A percentile compares a stretch with the other conserved stretches of the same genome.
phyloP scores from a whole-genome alignment of 768 basidiomycete genomes.

The Tricholoma hemisulphureum region DNA sequence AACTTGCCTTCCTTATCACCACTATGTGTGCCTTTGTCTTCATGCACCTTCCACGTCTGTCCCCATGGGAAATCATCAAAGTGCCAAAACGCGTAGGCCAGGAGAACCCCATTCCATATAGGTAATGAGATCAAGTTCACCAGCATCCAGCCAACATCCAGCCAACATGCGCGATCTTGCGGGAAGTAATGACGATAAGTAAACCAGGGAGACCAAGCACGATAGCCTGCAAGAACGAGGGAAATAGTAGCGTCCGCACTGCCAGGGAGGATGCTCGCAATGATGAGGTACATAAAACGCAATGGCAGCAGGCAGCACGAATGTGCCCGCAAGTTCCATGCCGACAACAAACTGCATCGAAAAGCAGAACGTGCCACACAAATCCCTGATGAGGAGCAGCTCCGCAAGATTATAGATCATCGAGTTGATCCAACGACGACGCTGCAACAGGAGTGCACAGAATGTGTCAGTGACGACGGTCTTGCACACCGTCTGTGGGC shows the following conservation, averaged over 20 bases:
- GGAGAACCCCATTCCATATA: conserved; percentile 95
- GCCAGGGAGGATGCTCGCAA: conserved; percentile 81
- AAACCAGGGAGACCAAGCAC: conserved; percentile 95
- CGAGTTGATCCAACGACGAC: conserved; percentile 99
- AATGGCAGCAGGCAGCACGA: conserved; percentile 96
- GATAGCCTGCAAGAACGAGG: conserved; percentile 86
- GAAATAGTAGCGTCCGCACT: conserved; percentile 81
- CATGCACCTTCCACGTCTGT: conserved; percentile 81
- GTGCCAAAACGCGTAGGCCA: conserved; percentile 96
- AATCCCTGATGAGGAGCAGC: conserved; percentile 88
- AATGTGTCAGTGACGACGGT: conserved; percentile 98
- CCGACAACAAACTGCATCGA: conserved; percentile 99
- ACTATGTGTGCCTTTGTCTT: conserved; percentile 67
- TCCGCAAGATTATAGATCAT: conserved; percentile 97
- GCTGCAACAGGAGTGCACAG: conserved; percentile 88
- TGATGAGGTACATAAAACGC: conserved; percentile 90
- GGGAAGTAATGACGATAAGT: conserved; percentile 92
- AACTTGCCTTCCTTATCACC: conserved; percentile 98
- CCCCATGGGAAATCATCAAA: conserved; percentile 99
- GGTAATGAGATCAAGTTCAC: conserved; percentile 90
- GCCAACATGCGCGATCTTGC: conserved; percentile 90
- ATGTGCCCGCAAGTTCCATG: conserved; percentile 96
- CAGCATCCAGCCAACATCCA: too few relatives aligned
- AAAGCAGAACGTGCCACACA: conserved; percentile 99
- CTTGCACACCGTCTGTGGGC: conserved; percentile 98